Evolutionary conservation across 257 asterid genomes (phyloP).

Genomic region (Solanum boliviense): DNA sequence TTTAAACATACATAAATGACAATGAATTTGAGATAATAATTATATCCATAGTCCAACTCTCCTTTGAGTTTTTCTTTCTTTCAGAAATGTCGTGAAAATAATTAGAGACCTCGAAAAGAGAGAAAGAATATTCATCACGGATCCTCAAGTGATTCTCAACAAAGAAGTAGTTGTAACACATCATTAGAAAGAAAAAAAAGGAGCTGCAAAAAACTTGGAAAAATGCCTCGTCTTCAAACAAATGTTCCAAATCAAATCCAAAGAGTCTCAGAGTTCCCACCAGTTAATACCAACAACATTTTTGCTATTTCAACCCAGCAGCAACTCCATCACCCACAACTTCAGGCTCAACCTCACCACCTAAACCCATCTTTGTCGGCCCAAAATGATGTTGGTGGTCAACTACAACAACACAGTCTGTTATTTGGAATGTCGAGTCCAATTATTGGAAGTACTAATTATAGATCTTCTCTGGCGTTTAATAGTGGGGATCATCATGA

Average conservation of each 20-base stretch:
- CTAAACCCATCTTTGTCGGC: neutral
- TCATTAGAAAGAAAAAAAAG: neutral
- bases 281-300: neutral
- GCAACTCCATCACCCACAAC: neutral
- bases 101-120: constrained; percentile 7
- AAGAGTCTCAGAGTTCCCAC: neutral
- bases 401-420: neutral
- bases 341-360: neutral
- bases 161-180: neutral
- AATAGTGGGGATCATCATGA: neutral
- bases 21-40: neutral
- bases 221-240: neutral
- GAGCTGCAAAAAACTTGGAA: neutral
- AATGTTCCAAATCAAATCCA: neutral
- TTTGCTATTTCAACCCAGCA: neutral
- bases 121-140: neutral
- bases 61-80: neutral
- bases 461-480: neutral
- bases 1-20: neutral
- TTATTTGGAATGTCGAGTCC: neutral
- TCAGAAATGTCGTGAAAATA: neutral
- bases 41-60: neutral
- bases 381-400: neutral
- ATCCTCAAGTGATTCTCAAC: neutral
- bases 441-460: neutral